Conservation (phyloP, 225 moss, liverwort and hornwort species). For the Sphagnum contortum region DNA sequence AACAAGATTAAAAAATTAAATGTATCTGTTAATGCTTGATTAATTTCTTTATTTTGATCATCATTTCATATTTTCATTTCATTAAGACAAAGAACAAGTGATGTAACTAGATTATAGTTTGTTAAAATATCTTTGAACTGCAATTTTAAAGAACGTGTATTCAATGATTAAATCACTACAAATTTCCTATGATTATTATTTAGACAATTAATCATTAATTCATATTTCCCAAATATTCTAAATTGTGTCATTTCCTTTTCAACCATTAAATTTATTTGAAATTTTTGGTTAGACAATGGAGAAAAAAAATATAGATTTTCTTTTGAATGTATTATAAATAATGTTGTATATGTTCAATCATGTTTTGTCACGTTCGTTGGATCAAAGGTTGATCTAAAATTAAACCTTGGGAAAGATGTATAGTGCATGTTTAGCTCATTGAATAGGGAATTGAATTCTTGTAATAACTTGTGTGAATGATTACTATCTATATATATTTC, state of each 20-base stretch:
- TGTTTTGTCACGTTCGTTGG: not conserved
- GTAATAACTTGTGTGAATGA: not conserved
- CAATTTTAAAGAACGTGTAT: not conserved
- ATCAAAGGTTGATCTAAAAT: not conserved
- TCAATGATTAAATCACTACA: not conserved
- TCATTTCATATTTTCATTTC: not conserved
- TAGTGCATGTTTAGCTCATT: not conserved
- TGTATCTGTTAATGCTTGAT: not conserved
- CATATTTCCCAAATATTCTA: not conserved
- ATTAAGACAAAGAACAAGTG: not conserved
- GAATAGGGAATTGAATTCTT: not conserved
- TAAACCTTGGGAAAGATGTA: not conserved
- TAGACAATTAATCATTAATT: too few relatives aligned
- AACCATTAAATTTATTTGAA: not conserved
- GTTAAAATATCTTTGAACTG: not conserved
- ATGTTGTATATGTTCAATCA: not conserved
- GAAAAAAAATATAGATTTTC: not conserved
- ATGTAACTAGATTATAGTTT: not conserved
- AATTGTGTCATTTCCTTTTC: not conserved
- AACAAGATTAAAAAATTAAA: not conserved
- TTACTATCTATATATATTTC: not conserved
- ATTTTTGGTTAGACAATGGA: not conserved
- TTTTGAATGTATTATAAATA: too few relatives aligned
- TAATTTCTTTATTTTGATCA: not conserved
- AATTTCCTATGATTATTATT: not conserved